Evolutionary conservation across 2,329 filamentous ascomycete species (phyloP).

Genomic region (Fusarium luffae): DNA sequence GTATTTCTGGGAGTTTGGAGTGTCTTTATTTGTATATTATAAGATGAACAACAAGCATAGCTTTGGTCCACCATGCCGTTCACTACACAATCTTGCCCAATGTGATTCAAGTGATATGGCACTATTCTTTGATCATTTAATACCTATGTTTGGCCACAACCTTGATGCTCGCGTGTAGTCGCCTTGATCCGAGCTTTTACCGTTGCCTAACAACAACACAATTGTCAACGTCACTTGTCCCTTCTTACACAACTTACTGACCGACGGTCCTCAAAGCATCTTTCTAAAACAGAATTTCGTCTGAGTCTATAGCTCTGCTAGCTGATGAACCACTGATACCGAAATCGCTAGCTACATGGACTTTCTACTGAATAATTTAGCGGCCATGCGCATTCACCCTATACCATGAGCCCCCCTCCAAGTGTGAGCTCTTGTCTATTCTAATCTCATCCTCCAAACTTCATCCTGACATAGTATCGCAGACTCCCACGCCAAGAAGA

Average conservation of each 20-base stretch:
- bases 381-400: slow-evolving; percentile 32
- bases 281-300: neutral
- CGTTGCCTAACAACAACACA: slow-evolving; percentile 1
- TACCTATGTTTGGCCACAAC: neutral
- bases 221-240: slow-evolving; percentile 23
- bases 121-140: neutral
- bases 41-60: neutral
- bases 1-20: slow-evolving; percentile 42
- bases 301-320: neutral
- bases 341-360: slow-evolving; percentile 2
- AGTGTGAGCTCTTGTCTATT: slow-evolving; percentile 34
- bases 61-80: neutral
- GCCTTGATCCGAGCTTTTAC: slow-evolving; percentile 31
- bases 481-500: slow-evolving; percentile 55
- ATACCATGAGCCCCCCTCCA: slow-evolving; percentile 45
- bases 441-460: neutral
- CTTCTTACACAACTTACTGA: neutral
- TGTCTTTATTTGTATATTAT: slow-evolving; percentile 20
- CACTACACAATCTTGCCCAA: too few species aligned
- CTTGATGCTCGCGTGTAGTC: neutral
- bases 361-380: slow-evolving; percentile 1
- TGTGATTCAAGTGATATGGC: neutral
- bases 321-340: neutral
- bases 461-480: neutral
- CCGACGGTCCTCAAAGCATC: neutral